Evolutionary conservation across 306 rosid genomes (phyloP), one percentile per base, ranked within the genome.

Genomic region (Castanea mollissima): DNA sequence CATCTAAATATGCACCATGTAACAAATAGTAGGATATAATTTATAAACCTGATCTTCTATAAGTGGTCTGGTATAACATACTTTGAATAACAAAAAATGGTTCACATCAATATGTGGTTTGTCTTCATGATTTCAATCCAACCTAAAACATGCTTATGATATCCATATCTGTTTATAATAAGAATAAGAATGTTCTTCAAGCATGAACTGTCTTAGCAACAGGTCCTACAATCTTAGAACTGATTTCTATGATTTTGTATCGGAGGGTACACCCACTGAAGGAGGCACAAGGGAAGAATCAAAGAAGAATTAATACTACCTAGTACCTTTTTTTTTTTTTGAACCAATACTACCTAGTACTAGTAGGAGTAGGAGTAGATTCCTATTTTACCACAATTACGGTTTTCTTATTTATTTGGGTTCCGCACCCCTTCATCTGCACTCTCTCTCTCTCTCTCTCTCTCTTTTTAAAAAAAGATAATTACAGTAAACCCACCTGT

Each of bases 251-350:
- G 67, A 60, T 60, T 68, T 34, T 68, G n/a, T 21, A 18, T 74
- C 46, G 75, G 84, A 46, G 54, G 35, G 34, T 55, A 57, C 74
- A 34, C 64, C 70, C 60, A 54, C 38, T 12, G 54, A 49, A 18
- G 82, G 41, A 49, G 77, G 38, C 52, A 10, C 57, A 34, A 21
- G 31, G 49, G 34, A 60, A 60, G 19, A 60, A 21, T 25, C 27
- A 25, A 25, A 25, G 27, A 25, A 25, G 1, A 25, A 25, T 25
- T 25, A 25, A 25, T 25, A 25, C 27, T 25, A 25, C 27, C 27
- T 5, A 1, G 38, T 34, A 5, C 6, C 38, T n/a, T 21, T 25
- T 25, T 0, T 25, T 1, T 25, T 25, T 25, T 25, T 25, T 25
- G 27, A 25, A 25, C 27, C 27, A 25, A 25, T 25, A 25, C 27